phyloP scores from a whole-genome alignment of 2,329 filamentous ascomycete genomes.

The Fusarium piperis region DNA sequence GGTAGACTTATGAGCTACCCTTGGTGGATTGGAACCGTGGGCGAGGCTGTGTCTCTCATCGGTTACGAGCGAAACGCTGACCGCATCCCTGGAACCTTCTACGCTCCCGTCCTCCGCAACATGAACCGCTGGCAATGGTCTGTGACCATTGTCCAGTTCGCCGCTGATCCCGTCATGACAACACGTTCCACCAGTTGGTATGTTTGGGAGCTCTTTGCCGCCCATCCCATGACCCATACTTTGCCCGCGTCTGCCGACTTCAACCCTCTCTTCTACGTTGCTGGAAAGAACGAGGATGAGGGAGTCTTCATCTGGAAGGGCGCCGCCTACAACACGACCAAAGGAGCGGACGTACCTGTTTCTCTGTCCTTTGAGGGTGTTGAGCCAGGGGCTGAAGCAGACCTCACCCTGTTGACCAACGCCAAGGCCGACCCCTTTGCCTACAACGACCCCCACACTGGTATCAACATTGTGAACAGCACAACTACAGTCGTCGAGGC shows the following conservation, averaged over 20 bases:
- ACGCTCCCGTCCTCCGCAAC: constrained; percentile 60
- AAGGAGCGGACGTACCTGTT: constrained; percentile 55
- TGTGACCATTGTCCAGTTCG: constrained; percentile 61
- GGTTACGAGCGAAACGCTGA: constrained; percentile 73
- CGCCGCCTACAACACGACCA: constrained; percentile 63
- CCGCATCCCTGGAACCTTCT: constrained; percentile 63
- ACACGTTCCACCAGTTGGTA: constrained; percentile 62
- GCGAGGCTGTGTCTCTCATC: constrained; percentile 72
- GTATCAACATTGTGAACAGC: constrained; percentile 60
- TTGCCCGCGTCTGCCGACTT: constrained; percentile 55
- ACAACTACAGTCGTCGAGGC: constrained; percentile 52
- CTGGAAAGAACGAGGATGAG: constrained; percentile 55
- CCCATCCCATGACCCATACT: constrained; percentile 56
- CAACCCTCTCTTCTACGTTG: constrained; percentile 60
- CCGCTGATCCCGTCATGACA: constrained; percentile 58
- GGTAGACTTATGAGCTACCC: constrained; percentile 58
- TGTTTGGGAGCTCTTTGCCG: constrained; percentile 60
- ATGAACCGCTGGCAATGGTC: constrained; percentile 62
- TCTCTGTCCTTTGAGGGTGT: constrained; percentile 57
- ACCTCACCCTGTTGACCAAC: constrained; percentile 58
- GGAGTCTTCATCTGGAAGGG: constrained; percentile 60
- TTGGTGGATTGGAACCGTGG: constrained; percentile 69
- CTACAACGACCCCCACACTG: constrained; percentile 55
- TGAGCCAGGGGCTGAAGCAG: constrained; percentile 50
- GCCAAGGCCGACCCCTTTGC: constrained; percentile 52